Percentiles rank a stretch among this genome's conserved stretches.
Conservation (phyloP, 1,284 basidiomycete genomes). For the Cutaneotrichosporon spelunceum region DNA sequence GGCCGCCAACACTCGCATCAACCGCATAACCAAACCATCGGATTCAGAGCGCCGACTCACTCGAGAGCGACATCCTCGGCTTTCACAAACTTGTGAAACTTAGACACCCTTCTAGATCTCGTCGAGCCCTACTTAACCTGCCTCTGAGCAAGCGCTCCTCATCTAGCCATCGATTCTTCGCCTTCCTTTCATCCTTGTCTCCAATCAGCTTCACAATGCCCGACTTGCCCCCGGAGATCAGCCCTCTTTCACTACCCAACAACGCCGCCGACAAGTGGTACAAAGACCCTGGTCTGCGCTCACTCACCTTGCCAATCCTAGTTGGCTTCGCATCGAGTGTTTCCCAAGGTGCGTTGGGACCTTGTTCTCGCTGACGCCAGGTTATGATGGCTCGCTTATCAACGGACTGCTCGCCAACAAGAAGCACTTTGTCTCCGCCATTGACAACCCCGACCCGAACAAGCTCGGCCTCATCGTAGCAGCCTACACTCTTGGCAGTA, state of each 20-base stretch:
- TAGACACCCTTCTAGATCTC: no score
- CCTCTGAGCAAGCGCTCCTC: neutral
- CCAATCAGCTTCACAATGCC: neutral
- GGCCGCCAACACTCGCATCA: no score
- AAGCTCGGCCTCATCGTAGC: slow-evolving; percentile 21
- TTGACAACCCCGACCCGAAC: slow-evolving; percentile 16
- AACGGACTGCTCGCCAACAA: slow-evolving; percentile 18
- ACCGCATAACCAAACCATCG: no score
- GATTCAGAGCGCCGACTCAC: no score
- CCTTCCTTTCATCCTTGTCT: neutral
- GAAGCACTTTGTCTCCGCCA: neutral
- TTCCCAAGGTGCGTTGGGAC: slow-evolving; percentile 11
- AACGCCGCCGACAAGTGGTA: slow-evolving; percentile 23
- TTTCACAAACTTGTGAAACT: no score
- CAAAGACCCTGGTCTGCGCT: slow-evolving; percentile 21
- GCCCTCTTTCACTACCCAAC: slow-evolving; percentile 10
- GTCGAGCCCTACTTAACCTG: neutral
- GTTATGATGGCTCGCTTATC: slow-evolving; percentile 25
- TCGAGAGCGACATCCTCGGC: no score
- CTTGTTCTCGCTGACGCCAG: slow-evolving; percentile 1
- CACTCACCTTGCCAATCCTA: slow-evolving; percentile 11
- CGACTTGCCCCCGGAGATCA: neutral
- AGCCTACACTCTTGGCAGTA: slow-evolving; percentile 11
- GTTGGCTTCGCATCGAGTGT: slow-evolving; percentile 17
- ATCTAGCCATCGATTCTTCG: neutral